Conservation (phyloP, 768 basidiomycete species). For the Sporobolomyces pararoseus region DNA sequence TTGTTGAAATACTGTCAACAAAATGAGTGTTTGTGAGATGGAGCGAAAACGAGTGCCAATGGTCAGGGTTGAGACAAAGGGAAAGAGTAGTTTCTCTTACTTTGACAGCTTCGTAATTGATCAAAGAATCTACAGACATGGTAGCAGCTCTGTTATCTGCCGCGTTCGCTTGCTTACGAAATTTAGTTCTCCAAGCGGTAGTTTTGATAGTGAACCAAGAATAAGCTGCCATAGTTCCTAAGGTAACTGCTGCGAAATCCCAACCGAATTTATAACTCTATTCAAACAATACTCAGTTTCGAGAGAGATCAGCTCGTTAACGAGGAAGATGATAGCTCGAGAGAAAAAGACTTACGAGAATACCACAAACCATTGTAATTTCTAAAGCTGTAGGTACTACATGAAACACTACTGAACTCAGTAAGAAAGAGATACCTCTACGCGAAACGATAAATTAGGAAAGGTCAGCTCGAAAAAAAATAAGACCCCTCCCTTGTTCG, state of each 20-base stretch:
- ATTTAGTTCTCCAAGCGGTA: conserved; percentile 93
- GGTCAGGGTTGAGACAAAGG: not conserved
- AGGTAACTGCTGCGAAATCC: conserved; percentile 91
- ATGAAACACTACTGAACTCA: conserved; percentile 88
- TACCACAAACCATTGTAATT: conserved; percentile 94
- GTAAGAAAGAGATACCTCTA: conserved; percentile 92
- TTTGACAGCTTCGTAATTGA: conserved; percentile 99
- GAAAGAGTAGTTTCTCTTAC: conserved; percentile 51
- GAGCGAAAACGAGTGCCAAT: no score
- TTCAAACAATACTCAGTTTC: not conserved
- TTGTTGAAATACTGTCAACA: conserved; percentile 78
- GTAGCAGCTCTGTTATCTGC: conserved; percentile 96
- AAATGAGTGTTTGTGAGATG: not conserved
- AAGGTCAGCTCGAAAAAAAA: no score
- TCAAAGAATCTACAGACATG: conserved; percentile 86
- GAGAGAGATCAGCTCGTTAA: no score
- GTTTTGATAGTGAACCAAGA: conserved; percentile 97
- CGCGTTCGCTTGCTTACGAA: conserved; percentile 88
- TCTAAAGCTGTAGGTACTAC: conserved; percentile 94
- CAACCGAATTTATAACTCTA: conserved; percentile 97
- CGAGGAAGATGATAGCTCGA: not conserved
- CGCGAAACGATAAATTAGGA: no score
- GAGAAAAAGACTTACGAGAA: conserved; percentile 62
- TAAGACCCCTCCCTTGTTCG: no score
- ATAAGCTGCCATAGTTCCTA: conserved; percentile 77